A percentile compares a stretch with the other conserved stretches of the same genome.
phyloP scores from a whole-genome alignment of 169 alveolate species.

The Plasmodium chabaudi region DNA sequence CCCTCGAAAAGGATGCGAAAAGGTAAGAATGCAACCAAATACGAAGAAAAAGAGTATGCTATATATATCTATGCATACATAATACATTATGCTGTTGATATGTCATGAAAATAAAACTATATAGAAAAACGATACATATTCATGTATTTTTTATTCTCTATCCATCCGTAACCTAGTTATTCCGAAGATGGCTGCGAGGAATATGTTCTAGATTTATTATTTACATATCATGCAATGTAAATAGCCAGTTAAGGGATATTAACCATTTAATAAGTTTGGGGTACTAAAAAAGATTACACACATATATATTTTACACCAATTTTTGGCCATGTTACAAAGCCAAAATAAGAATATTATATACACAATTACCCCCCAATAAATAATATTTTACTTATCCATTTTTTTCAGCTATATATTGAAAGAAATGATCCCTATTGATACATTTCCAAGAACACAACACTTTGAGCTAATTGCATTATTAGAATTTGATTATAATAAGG shows the following conservation, averaged over 20 bases:
- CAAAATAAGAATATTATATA: background rate
- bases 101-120: background rate
- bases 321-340: background rate
- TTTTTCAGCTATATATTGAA: constrained; percentile 41
- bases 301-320: background rate
- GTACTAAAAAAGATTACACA: background rate
- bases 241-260: constrained; percentile 63
- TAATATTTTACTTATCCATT: background rate
- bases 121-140: background rate
- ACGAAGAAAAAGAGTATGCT: background rate
- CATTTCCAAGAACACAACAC: constrained; percentile 75
- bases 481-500: constrained; percentile 63
- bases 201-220: constrained; percentile 43
- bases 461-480: constrained; percentile 50
- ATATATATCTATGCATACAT: too few species aligned
- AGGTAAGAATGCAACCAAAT: constrained; percentile 21
- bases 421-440: constrained; percentile 72
- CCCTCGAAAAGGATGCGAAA: constrained; percentile 76
- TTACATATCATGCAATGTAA: constrained; percentile 65
- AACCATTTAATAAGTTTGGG: constrained; percentile 66
- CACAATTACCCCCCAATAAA: background rate
- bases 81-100: too few species aligned
- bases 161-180: constrained; percentile 20
- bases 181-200: constrained; percentile 76
- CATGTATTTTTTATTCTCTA: background rate